Percentiles rank a stretch among this genome's conserved stretches.
phyloP scores from a whole-genome alignment of 73 alveolate species.

The Paramecium sonneborni region DNA sequence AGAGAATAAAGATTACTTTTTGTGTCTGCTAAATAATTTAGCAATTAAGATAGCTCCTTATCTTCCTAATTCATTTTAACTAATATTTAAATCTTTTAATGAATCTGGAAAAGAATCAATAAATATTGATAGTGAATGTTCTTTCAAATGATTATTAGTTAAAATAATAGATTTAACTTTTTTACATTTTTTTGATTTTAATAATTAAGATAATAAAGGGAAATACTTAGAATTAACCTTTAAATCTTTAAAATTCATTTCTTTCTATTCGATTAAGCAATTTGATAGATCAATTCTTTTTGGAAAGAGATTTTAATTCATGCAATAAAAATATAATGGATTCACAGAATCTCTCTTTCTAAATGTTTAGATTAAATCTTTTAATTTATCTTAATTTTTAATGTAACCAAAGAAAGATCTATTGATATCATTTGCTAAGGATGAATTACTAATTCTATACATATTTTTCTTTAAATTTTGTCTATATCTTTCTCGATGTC shows the following conservation, averaged over 20 bases:
- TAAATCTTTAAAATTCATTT: neutral
- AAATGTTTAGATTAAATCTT: neutral
- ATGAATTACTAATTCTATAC: neutral
- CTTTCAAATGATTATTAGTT: neutral
- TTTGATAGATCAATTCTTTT: slow-evolving; percentile 34
- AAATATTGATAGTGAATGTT: slow-evolving; percentile 1
- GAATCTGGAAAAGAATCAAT: slow-evolving; percentile 1
- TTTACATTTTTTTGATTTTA: neutral
- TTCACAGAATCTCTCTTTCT: neutral
- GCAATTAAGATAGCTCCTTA: neutral
- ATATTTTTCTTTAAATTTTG: slow-evolving; percentile 7
- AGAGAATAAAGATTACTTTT: neutral
- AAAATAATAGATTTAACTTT: neutral
- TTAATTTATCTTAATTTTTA: neutral
- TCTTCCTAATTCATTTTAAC: slow-evolving; percentile 27
- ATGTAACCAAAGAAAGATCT: neutral
- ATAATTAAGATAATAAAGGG: neutral
- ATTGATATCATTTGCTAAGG: neutral
- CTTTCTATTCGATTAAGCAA: neutral
- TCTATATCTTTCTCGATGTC: neutral
- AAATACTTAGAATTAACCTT: slow-evolving; percentile 12
- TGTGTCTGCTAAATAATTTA: neutral
- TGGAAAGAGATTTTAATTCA: slow-evolving; percentile 35
- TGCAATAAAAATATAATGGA: slow-evolving; percentile 17
- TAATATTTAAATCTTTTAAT: neutral